These are phyloP conservation scores for Kodamaea derodonti DNA, from an alignment of 1,139 yeast species.

Conservation along the genomic window DNA sequence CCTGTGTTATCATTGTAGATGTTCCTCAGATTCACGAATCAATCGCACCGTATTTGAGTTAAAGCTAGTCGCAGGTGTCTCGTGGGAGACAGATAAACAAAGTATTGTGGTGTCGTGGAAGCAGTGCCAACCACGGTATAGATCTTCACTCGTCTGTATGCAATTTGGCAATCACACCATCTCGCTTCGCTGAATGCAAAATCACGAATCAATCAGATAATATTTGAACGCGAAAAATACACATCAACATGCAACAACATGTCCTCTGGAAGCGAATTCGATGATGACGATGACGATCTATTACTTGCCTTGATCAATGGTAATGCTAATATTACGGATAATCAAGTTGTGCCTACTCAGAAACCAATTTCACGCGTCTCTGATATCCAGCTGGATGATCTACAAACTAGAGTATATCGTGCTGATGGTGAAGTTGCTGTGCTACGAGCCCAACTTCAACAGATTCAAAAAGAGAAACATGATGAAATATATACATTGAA, in stretches of 20 bases:
- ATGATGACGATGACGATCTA: slow-evolving; percentile 39
- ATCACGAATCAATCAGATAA: too few species aligned
- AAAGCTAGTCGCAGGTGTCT: too few species aligned
- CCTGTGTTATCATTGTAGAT: too few species aligned
- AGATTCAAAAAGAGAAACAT: slow-evolving; percentile 41
- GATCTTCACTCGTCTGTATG: too few species aligned
- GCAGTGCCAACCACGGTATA: too few species aligned
- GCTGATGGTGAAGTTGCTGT: slow-evolving; percentile 80
- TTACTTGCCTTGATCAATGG: slow-evolving; percentile 18
- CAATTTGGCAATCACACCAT: too few species aligned
- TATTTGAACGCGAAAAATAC: neutral
- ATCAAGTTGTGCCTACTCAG: slow-evolving; percentile 8
- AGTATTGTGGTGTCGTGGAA: too few species aligned
- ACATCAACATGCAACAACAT: slow-evolving; percentile 5
- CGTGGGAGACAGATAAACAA: too few species aligned
- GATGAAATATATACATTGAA: slow-evolving; percentile 42
- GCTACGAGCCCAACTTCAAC: slow-evolving; percentile 58
- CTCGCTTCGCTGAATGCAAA: too few species aligned
- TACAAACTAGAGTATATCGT: slow-evolving; percentile 31
- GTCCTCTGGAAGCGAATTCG: slow-evolving; percentile 28
- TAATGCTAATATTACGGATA: slow-evolving; percentile 8
- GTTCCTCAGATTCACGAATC: too few species aligned
- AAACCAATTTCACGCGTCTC: neutral
- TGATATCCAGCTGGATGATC: slow-evolving; percentile 6
- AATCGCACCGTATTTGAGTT: too few species aligned